These are phyloP conservation scores for Posidonia oceanica DNA, from an alignment of 116 monocot genomes.

Conservation along the genomic window DNA sequence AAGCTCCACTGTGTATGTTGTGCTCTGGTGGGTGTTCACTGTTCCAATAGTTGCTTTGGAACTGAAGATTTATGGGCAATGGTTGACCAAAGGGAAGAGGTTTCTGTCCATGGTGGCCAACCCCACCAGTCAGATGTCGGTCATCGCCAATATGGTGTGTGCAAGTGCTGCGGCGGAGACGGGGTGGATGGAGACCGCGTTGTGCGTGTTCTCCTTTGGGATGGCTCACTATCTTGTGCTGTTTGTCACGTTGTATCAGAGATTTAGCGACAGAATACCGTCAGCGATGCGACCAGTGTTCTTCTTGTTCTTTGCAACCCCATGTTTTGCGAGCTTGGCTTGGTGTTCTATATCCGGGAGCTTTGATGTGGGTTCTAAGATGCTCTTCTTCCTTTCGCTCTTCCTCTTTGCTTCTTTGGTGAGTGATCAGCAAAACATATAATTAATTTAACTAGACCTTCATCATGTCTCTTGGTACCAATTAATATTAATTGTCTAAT, in stretches of 20 bases:
- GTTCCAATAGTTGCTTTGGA: slow-evolving; percentile 46
- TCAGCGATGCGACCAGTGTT: slow-evolving; percentile 37
- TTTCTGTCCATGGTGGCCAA: slow-evolving; percentile 58
- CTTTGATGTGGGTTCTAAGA: slow-evolving; percentile 36
- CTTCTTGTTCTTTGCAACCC: slow-evolving; percentile 57
- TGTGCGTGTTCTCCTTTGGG: slow-evolving; percentile 43
- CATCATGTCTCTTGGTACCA: too few relatives aligned
- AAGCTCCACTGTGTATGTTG: slow-evolving; percentile 3
- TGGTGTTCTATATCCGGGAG: slow-evolving; percentile 26
- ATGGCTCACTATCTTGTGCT: slow-evolving; percentile 51
- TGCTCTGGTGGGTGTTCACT: slow-evolving; percentile 35
- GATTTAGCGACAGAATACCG: slow-evolving; percentile 27
- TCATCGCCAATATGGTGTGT: slow-evolving; percentile 39
- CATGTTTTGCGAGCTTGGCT: slow-evolving; percentile 45
- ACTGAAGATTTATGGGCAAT: slow-evolving; percentile 63
- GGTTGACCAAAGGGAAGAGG: slow-evolving; percentile 61
- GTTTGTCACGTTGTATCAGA: slow-evolving; percentile 55
- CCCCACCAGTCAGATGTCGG: slow-evolving; percentile 42
- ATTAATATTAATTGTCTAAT: too few relatives aligned
- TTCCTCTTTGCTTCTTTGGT: slow-evolving; percentile 56
- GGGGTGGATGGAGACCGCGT: slow-evolving; percentile 38
- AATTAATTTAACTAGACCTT: background rate
- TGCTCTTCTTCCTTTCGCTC: slow-evolving; percentile 59
- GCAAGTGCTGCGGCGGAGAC: slow-evolving; percentile 37
- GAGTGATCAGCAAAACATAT: background rate